These are phyloP conservation scores for Termitomyces bulborhizus DNA, from an alignment of 768 basidiomycete species.

Conservation along the genomic window DNA sequence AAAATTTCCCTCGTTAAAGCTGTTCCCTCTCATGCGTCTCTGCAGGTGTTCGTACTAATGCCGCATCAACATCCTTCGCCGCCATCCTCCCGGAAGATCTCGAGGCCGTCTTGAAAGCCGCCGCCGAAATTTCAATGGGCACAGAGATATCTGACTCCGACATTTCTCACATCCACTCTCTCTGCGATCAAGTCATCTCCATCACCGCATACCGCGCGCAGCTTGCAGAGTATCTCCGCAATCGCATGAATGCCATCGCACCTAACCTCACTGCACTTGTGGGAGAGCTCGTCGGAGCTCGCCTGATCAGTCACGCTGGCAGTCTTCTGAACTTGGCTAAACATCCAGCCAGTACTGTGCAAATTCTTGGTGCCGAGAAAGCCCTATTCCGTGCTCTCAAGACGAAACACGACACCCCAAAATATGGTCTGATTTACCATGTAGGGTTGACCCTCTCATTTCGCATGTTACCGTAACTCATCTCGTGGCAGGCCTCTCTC, in stretches of 20 bases:
- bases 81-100: conserved; percentile 94
- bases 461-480: conserved; percentile 5
- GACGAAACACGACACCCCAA: conserved; percentile 98
- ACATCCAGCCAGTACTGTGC: conserved; percentile 97
- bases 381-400: conserved; percentile 96
- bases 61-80: conserved; percentile 78
- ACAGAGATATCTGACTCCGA: conserved; percentile 98
- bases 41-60: conserved; percentile 91
- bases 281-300: conserved; percentile 89
- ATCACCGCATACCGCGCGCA: conserved; percentile 94
- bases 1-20: conserved; percentile 13
- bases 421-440: conserved; percentile 99
- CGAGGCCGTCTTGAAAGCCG: conserved; percentile 89
- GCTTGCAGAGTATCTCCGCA: conserved; percentile 92
- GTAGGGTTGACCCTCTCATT: conserved; percentile 33
- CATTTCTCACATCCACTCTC: conserved; percentile 92
- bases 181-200: conserved; percentile 97
- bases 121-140: conserved; percentile 98
- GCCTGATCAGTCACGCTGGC: conserved; percentile 93
- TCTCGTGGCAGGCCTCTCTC: conserved; percentile 65
- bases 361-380: conserved; percentile 98
- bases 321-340: conserved; percentile 93
- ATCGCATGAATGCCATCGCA: conserved; percentile 97
- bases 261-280: conserved; percentile 92
- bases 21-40: neutral